Evolutionary conservation across 805 yeast genomes (phyloP).

Genomic region (Lachancea nothofagi): DNA sequence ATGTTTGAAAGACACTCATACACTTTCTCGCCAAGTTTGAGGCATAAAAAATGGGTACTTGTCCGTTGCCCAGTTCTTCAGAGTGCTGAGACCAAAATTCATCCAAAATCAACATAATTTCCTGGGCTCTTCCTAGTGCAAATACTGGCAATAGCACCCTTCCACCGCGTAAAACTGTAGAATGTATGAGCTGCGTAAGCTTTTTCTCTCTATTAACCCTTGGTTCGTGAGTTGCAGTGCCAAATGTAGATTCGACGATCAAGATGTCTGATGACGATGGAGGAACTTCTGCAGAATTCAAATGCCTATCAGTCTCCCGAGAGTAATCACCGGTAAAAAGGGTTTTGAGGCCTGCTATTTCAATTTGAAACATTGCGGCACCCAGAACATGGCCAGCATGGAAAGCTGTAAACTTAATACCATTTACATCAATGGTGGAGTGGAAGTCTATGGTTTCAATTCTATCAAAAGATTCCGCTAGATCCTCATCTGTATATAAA

Average conservation of each 20-base stretch:
- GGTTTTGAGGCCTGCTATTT: conserved; percentile 84
- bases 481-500: conserved; percentile 85
- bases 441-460: conserved; percentile 95
- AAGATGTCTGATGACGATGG: conserved; percentile 79
- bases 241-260: conserved; percentile 94
- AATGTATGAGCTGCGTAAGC: conserved; percentile 74
- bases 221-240: conserved; percentile 95
- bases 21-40: conserved; percentile 91
- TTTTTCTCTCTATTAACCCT: conserved; percentile 77
- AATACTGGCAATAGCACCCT: conserved; percentile 89
- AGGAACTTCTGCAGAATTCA: conserved; percentile 93
- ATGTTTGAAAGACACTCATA: conserved; percentile 95
- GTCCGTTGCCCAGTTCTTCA: conserved; percentile 57
- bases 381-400: conserved; percentile 99
- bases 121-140: conserved; percentile 97
- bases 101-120: conserved; percentile 78
- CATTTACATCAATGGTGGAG: conserved; percentile 82
- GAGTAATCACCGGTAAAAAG: conserved; percentile 96
- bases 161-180: conserved; percentile 83
- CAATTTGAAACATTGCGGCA: conserved; percentile 96
- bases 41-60: conserved; percentile 82
- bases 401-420: conserved; percentile 92
- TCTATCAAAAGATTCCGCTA: conserved; percentile 76
- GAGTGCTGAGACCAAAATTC: conserved; percentile 89
- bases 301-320: conserved; percentile 90